Evolutionary conservation across 306 rosid species (phyloP), one percentile per base, ranked within the genome.

Genomic region (Astragalus glycyphyllos): DNA sequence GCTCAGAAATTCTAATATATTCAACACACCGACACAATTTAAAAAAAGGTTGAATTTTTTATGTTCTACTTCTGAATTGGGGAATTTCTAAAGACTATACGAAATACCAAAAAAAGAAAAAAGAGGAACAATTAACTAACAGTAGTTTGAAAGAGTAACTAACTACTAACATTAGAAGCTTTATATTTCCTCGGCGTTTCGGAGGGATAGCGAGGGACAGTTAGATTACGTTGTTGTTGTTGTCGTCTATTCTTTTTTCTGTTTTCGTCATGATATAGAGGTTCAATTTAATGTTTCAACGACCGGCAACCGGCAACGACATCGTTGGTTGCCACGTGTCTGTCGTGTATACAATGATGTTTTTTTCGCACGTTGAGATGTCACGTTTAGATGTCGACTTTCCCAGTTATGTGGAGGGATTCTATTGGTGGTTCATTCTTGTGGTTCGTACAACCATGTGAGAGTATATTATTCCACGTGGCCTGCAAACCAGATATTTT

Each of bases 271-370:
- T 26, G 31, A 26, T 26, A 55, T 69, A 54, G n/a, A 38, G 38
- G 44, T 8, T 6, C 9, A 16, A 62, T 8, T 6, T 6, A 16
- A 62, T 34, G 71, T 40, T 53, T 58, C 67, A 78, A 58, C 71
- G 12, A 55, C 23, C 35, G 50, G 16, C 14, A 48, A 70, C 68
- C 64, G 78, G 70, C 78, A 68, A 26, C 11, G 58, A 20, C 42
- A 16, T 35, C 29, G 65, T 40, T 15, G 17, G 26, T 0, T 29
- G 82, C 59, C 88, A 87, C 84, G 88, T 79, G 81, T 38, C n/a
- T 10, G 23, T 14, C 50, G 11, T 29, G 11, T 7, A 65, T 73
- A 0, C 65, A 11, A 55, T 51, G 67, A 7, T 56, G 49, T 13
- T 2, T 26, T 26, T 26, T 1, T 2, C 2, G 31, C 31, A 2